These are phyloP conservation scores for Effrenium voratum DNA, from an alignment of 73 alveolate species.

Conservation along the genomic window DNA sequence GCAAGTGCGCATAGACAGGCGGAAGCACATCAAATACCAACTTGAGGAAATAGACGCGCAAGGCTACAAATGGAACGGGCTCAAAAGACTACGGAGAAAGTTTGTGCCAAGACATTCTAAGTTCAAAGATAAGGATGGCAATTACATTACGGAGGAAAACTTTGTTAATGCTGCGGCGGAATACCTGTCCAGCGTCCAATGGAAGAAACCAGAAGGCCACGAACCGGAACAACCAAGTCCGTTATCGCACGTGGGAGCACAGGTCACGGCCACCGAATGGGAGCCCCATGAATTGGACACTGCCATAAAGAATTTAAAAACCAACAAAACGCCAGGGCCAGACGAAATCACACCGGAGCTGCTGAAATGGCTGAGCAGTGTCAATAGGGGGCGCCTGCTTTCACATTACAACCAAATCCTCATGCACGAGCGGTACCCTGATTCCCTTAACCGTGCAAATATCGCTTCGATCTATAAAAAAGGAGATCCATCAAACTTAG, in stretches of 20 bases:
- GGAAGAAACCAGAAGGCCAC: background rate
- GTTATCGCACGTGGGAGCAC: background rate
- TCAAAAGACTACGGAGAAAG: background rate
- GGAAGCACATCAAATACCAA: background rate
- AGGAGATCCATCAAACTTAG: background rate
- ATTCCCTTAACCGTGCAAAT: background rate
- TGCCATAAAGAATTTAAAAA: background rate
- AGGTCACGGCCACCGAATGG: background rate
- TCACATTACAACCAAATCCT: background rate
- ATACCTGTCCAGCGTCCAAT: background rate
- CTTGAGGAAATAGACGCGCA: background rate
- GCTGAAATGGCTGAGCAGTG: background rate
- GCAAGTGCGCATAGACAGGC: background rate
- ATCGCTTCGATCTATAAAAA: background rate
- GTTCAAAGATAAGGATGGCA: background rate
- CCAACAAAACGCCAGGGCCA: constrained; percentile 40
- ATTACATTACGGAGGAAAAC: background rate
- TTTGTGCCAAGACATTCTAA: constrained; percentile 10
- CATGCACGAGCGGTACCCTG: background rate
- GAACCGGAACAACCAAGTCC: no score
- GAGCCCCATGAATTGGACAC: background rate
- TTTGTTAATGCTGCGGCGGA: background rate
- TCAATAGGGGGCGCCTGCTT: background rate
- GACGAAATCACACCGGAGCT: constrained; percentile 14
- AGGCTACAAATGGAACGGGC: constrained; percentile 35